Percentiles rank a stretch among this genome's conserved stretches.
phyloP scores from a whole-genome alignment of 2,329 filamentous ascomycete genomes.

The Colletotrichum sp. region DNA sequence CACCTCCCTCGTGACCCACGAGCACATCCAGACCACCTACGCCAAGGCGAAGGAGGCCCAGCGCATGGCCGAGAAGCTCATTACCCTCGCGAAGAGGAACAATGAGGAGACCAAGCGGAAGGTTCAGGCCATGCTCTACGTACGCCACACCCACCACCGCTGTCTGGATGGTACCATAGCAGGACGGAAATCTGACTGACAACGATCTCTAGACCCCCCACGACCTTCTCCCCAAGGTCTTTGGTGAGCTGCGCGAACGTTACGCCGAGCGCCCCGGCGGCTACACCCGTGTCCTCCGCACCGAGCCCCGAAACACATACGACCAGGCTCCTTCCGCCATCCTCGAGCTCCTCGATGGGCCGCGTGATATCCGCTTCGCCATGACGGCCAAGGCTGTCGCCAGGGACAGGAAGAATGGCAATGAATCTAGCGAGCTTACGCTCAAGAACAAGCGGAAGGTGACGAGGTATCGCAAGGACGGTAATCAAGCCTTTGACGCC shows the following conservation, averaged over 20 bases:
- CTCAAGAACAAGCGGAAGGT: conserved; percentile 82
- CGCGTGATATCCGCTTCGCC: conserved; percentile 91
- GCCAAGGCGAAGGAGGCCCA: conserved; percentile 98
- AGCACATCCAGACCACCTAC: conserved; percentile 94
- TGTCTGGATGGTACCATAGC: neutral
- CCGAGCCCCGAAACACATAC: conserved; percentile 81
- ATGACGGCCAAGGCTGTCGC: conserved; percentile 89
- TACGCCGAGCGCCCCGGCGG: conserved; percentile 84
- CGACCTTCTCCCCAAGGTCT: conserved; percentile 81
- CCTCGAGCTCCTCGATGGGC: conserved; percentile 93
- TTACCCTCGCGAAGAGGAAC: conserved; percentile 92
- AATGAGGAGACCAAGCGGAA: conserved; percentile 79
- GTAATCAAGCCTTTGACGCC: conserved; percentile 70
- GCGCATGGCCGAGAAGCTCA: conserved; percentile 89
- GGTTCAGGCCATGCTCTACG: conserved; percentile 85
- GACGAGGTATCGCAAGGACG: conserved; percentile 72
- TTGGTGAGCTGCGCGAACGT: conserved; percentile 79
- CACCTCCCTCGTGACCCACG: conserved; percentile 90
- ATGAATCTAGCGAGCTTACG: conserved; percentile 73
- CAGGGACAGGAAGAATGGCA: conserved; percentile 59
- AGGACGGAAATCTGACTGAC: neutral
- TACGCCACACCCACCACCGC: conserved; percentile 46
- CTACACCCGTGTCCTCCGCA: conserved; percentile 92
- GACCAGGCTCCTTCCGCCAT: conserved; percentile 92
- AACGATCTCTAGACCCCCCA: conserved; percentile 62